Evolutionary conservation across 1,139 yeast genomes (phyloP), one percentile per base, ranked within the genome.

Genomic region (Ogataea hybrid): DNA sequence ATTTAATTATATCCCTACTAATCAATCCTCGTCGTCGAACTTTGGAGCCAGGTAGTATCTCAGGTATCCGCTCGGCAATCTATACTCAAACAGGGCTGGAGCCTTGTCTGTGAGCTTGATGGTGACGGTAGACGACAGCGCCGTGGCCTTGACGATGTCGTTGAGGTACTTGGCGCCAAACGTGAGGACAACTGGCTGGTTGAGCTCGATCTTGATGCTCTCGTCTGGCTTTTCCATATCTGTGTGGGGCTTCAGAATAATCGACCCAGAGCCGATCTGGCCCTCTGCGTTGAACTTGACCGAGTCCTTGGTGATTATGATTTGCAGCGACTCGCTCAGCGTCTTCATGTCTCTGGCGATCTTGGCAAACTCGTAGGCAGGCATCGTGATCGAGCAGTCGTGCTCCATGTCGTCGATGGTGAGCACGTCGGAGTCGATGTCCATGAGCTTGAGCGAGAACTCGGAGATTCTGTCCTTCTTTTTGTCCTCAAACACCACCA

Each of bases 31-130:
- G 56, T 87, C 96, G 53, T 85, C 95, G 63, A 89, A 88, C 75
- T 92, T 92, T 47, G 98, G 98, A 56, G 98, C 98, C 68, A 92
- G 77, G 77, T 86, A 92, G 77, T 86, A 92, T 66, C 96, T 84
- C 65, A 92, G 74, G 68, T 87, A 87, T 40, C 99, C 98, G 63
- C 94, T 87, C 52, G 90, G 86, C 64, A 92, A 75, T 67, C 84
- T 85, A 71, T 84, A 92, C 70, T 90, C 97, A 60, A 92, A 88
- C 63, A 89, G 74, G 33, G 97, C 95, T 25, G 99, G 99, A 16
- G 95, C 81, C 64, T 86, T 89, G 59, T 86, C 92, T 29, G 96
- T 87, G 63, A 92, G 76, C 67, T 87, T 85, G 54, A 92, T 76
- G 39, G 94, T 84, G 50, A 92, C 90, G 33, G 83, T 72, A 40